Conservation (phyloP, 2,329 filamentous ascomycete species). For the Ophiostoma ulmi region DNA sequence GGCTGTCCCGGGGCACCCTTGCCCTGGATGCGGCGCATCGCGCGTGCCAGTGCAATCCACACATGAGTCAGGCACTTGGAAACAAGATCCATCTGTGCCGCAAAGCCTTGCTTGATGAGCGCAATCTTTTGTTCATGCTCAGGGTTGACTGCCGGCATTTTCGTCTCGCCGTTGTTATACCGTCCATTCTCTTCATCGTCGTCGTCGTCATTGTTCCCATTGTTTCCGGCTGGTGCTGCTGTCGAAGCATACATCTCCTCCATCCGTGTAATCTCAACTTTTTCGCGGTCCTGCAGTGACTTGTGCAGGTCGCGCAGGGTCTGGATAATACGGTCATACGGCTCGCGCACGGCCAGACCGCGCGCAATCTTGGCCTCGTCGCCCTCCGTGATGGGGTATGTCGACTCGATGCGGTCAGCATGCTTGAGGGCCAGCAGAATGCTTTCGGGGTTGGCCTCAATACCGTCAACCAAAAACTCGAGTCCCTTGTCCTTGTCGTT, state of each 20-base stretch:
- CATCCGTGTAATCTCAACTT: constrained; percentile 52
- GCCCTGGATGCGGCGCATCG: constrained; percentile 90
- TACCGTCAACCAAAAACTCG: constrained; percentile 74
- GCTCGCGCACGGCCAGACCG: constrained; percentile 71
- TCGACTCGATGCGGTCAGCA: constrained; percentile 79
- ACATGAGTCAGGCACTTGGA: constrained; percentile 84
- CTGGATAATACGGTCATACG: constrained; percentile 76
- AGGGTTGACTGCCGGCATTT: constrained; percentile 36
- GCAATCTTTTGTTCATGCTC: constrained; percentile 56
- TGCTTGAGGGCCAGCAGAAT: constrained; percentile 84
- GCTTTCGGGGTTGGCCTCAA: constrained; percentile 87
- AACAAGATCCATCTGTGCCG: constrained; percentile 67
- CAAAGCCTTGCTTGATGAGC: constrained; percentile 61
- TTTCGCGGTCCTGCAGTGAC: constrained; percentile 61
- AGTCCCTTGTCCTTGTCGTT: constrained; percentile 60
- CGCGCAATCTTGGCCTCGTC: constrained; percentile 70
- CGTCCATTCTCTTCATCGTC: constrained; percentile 33
- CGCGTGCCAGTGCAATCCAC: constrained; percentile 91
- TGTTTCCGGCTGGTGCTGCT: constrained; percentile 17
- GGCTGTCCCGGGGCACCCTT: constrained; percentile 59
- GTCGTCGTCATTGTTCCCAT: constrained; percentile 28
- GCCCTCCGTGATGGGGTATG: constrained; percentile 69
- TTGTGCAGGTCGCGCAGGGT: constrained; percentile 83
- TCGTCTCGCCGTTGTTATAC: constrained; percentile 30
- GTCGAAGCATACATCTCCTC: constrained; percentile 45